phyloP scores from a whole-genome alignment of 768 basidiomycete species.

The Myochromella boudieri region DNA sequence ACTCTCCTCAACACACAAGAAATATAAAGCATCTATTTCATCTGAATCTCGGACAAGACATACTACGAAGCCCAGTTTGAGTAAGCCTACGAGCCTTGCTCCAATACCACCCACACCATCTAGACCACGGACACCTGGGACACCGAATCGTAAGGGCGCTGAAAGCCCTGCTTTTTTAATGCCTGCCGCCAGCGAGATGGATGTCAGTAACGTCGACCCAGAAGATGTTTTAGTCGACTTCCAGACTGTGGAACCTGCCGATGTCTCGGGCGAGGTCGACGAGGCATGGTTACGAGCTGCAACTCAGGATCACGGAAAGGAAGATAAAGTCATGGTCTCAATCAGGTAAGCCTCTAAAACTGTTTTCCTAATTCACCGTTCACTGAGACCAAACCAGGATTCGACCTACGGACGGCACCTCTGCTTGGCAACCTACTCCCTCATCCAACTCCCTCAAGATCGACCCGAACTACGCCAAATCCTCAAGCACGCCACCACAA shows the following conservation, averaged over 20 bases:
- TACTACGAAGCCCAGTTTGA: constrained; percentile 12
- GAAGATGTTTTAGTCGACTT: constrained; percentile 79
- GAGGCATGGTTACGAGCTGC: constrained; percentile 47
- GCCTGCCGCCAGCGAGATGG: constrained; percentile 65
- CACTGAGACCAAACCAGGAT: constrained; percentile 40
- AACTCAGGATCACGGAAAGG: constrained; percentile 56
- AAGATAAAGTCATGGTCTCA: constrained; percentile 87
- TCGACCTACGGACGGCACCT: constrained; percentile 51
- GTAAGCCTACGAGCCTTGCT: constrained; percentile 34
- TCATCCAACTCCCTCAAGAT: constrained; percentile 58
- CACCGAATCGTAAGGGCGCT: constrained; percentile 42
- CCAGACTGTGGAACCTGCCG: constrained; percentile 65
- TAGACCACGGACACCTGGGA: constrained; percentile 56
- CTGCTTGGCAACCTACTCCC: constrained; percentile 57
- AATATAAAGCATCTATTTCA: constrained; percentile 67
- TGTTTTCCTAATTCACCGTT: constrained; percentile 7
- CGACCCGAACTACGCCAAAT: constrained; percentile 53
- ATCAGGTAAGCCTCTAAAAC: constrained; percentile 60
- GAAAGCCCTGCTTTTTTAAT: constrained; percentile 49
- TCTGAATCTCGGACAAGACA: constrained; percentile 31
- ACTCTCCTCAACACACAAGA: constrained; percentile 51
- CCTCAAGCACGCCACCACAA: constrained; percentile 27
- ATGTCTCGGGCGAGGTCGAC: constrained; percentile 70
- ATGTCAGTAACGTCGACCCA: constrained; percentile 68
- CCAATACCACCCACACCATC: constrained; percentile 57